Evolutionary conservation across 2,329 filamentous ascomycete species (phyloP), one percentile per base, ranked within the genome.

Genomic region (Fusarium subtropicale): DNA sequence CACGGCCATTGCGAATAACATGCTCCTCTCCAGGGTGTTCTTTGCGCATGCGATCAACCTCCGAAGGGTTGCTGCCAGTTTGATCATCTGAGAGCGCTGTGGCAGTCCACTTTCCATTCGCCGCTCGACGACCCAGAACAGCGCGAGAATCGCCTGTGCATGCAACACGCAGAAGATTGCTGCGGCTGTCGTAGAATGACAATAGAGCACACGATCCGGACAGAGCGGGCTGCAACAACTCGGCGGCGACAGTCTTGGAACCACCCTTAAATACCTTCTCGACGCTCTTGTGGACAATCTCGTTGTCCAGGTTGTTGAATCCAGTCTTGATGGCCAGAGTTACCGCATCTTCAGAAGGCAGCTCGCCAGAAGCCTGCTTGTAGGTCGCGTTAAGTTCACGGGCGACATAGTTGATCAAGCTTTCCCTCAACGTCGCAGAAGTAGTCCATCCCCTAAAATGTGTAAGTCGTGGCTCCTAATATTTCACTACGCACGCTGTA

Each of bases 161-260:
- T 13, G 96, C 96, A 15, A 98, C 93, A n/a, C 94, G 90, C 18
- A 99, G 86, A 41, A 96, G 89, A 77, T 97, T 94, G 44, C 92
- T 92, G 52, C 88, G 87, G 76, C 90, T 94, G 78, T 99, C 95
- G 80, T 98, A 99, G 82, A 99, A 99, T 9, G 94, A 97, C 12
- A 99, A 87, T 8, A 99, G 88, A 41, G 96, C 97, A 78, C 96
- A 99, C 2, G 97, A 98, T n/a, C 96, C 96, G 3, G 96, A 97
- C 26, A 98, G 85, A 9, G 96, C 97, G 11, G 96, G 96, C 12
- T 94, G 94, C 16, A 99, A 88, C 9, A 97, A 85, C 80, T 98
- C 94, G 7, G 96, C 95, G 4, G 95, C 96, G 20, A 93, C 90
- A n/a, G 91, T 87, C 81, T 97, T 97, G 30, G 93, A 96, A 72